phyloP scores from a whole-genome alignment of 345 rosid species.

The Salix arbutifolia region DNA sequence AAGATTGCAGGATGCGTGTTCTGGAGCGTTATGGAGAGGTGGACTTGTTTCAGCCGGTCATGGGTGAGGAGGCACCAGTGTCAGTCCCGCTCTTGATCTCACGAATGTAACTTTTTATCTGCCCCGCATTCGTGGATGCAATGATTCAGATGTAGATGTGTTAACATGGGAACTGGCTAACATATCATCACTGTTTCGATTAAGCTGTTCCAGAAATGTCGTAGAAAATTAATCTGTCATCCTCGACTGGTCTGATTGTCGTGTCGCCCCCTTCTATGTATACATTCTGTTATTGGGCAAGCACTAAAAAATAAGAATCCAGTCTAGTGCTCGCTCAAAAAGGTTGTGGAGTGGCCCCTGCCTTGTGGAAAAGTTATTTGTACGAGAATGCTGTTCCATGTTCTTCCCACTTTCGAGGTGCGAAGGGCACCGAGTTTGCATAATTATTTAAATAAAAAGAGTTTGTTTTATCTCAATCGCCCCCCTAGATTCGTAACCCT shows the following conservation, averaged over 20 bases:
- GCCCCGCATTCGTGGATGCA: not conserved
- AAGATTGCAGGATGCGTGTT: constrained; percentile 90
- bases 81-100: constrained; percentile 80
- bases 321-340: not conserved
- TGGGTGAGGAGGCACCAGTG: constrained; percentile 62
- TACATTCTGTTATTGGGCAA: not conserved
- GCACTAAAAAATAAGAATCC: not conserved
- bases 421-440: not conserved
- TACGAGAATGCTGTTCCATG: not conserved
- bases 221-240: not conserved
- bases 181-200: constrained; percentile 13
- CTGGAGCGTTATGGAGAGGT: constrained; percentile 79
- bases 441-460: not conserved
- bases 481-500: not conserved
- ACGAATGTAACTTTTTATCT: constrained; percentile 44
- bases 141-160: not conserved
- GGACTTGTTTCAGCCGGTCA: constrained; percentile 70
- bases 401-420: not conserved
- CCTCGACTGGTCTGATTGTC: not conserved
- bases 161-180: constrained; percentile 16
- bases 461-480: not conserved
- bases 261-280: not conserved
- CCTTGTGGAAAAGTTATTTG: not conserved
- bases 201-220: constrained; percentile 2
- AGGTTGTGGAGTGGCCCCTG: not conserved